Evolutionary conservation across 164 flowering plant genomes (phyloP).

Genomic region (grape (Vitis vinifera)): DNA sequence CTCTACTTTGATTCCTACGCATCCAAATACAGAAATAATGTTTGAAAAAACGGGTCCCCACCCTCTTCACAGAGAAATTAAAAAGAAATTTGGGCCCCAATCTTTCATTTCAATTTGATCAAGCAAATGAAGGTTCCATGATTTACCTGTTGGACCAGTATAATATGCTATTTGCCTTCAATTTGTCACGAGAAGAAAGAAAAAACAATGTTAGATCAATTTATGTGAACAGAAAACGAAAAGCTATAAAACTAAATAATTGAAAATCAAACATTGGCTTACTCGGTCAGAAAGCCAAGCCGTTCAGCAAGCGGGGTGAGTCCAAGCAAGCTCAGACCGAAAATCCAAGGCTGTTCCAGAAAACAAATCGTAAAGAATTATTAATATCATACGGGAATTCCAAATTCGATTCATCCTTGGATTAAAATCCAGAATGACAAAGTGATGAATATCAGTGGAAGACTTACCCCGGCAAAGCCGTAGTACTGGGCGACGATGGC

Average conservation of each 20-base stretch:
- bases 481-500: constrained; percentile 54
- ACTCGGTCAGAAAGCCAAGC: constrained; percentile 95
- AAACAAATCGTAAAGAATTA: background rate
- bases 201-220: constrained; percentile 4
- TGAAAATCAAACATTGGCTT: constrained; percentile 18
- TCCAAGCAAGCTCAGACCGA: constrained; percentile 80
- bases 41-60: no score
- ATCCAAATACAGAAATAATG: no score
- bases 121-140: background rate
- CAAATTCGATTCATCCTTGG: background rate
- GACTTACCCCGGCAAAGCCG: constrained; percentile 59
- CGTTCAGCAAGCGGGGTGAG: constrained; percentile 92
- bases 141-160: constrained; percentile 91
- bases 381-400: background rate
- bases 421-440: no score
- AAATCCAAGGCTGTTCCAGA: constrained; percentile 76
- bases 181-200: background rate
- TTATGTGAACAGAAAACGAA: background rate
- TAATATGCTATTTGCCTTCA: constrained; percentile 84
- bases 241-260: background rate
- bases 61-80: no score
- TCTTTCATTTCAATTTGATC: background rate
- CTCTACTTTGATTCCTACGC: no score
- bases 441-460: background rate
- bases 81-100: no score